Base-by-base conservation (phyloP, 179 eudicot genomes). In the Heliamphora pulchella region DNA sequence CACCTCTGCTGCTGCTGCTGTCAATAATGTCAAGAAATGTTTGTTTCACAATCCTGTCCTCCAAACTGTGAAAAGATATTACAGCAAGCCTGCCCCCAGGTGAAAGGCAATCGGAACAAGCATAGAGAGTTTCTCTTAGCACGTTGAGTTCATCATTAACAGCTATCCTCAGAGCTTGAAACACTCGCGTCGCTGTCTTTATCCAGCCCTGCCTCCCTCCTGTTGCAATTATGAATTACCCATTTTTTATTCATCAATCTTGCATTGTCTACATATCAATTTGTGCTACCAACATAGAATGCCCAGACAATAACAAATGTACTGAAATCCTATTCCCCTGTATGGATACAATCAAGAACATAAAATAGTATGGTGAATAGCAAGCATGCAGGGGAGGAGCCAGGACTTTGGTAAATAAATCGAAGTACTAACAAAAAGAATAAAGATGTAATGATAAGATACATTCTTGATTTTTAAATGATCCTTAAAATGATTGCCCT, bases 121-220 rank as follows among this genome's bases (percentile, higher is more conserved):
- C 85, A 79, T 87, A 76, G 31, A 95, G 87, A 68, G 98, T 89
- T 71, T 85, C 86, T 80, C 91, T 88, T 57, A 95, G 81, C 2
- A 89, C 86, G 82, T 86, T 90, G 84, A 95, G 98, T 81, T 95
- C 98, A 75, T 95, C 98, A 66, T 95, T 95, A 54, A 95, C 98
- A 78, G 98, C 98, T 83, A 95, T 93, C 80, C 99, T 84, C 75
- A 96, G 82, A 20, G 97, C 99, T 84, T 96, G 99, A 83, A 96
- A 93, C 31, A 96, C 98, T 51, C 99, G 86, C 58, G 96, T 87
- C 14, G 98, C 95, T 8, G 99, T 96, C 86, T 96, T 96, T 81
- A 96, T 96, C 99, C 99, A 95, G 75, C 99, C 99, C 70, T 95
- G 98, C 80, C 99, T 91, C 74, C 98, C 97, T 72, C 89, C 97